Conservation (phyloP, 2,329 filamentous ascomycete genomes). For the Helotiales sp. region DNA sequence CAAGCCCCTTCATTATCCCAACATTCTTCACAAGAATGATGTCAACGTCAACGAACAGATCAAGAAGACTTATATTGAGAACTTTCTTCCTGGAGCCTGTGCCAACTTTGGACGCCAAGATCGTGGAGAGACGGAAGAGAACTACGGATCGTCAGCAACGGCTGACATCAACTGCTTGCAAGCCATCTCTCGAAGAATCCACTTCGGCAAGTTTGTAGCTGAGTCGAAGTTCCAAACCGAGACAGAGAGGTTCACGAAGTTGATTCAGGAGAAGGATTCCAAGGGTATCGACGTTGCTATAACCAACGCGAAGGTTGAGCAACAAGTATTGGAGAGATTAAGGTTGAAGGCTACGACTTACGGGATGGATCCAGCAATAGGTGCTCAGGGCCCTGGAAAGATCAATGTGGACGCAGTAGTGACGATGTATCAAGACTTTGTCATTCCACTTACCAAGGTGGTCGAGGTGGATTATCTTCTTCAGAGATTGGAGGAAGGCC, state of each 20-base stretch:
- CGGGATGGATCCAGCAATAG: slow-evolving; percentile 79
- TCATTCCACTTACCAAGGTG: slow-evolving; percentile 96
- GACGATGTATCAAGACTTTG: slow-evolving; percentile 85
- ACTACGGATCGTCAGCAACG: slow-evolving; percentile 91
- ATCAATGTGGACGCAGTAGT: slow-evolving; percentile 92
- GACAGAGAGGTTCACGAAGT: slow-evolving; percentile 71
- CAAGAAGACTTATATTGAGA: slow-evolving; percentile 78
- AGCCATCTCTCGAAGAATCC: slow-evolving; percentile 84
- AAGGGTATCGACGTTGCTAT: slow-evolving; percentile 86
- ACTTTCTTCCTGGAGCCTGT: slow-evolving; percentile 83
- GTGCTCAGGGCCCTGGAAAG: slow-evolving; percentile 64
- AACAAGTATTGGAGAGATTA: slow-evolving; percentile 85
- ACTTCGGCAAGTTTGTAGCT: slow-evolving; percentile 98
- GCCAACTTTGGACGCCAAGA: slow-evolving; percentile 75
- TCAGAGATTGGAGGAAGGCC: slow-evolving; percentile 65
- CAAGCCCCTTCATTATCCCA: slow-evolving; percentile 83
- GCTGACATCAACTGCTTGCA: slow-evolving; percentile 90
- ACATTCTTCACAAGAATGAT: slow-evolving; percentile 81
- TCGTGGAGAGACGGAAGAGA: slow-evolving; percentile 83
- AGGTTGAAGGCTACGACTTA: slow-evolving; percentile 90
- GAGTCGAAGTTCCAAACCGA: slow-evolving; percentile 92
- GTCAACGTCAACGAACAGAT: slow-evolving; percentile 90
- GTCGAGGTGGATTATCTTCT: slow-evolving; percentile 98
- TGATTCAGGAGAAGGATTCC: slow-evolving; percentile 81
- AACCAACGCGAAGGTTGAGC: slow-evolving; percentile 84